Percentiles rank a stretch among this genome's conserved stretches.
Evolutionary conservation across 2,329 filamentous ascomycete genomes (phyloP).

Genomic region (Talaromyces sp.): DNA sequence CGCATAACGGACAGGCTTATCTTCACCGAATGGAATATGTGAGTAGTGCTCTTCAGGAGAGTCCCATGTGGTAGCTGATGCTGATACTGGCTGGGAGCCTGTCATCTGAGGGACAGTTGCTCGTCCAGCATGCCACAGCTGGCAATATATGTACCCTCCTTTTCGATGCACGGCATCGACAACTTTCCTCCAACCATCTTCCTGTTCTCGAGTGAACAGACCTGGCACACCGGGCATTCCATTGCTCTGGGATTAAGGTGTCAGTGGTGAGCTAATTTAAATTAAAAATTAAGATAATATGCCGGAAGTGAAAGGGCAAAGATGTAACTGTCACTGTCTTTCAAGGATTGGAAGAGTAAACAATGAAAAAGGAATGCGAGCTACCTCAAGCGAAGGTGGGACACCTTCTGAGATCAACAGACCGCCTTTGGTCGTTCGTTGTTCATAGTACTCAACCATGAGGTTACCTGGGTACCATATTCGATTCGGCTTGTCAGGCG

Average conservation of each 20-base stretch:
- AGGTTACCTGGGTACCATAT: conserved; percentile 46
- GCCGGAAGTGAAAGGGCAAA: no score
- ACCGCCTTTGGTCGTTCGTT: conserved; percentile 34
- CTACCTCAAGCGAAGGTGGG: conserved; percentile 36
- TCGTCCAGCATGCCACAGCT: conserved; percentile 45
- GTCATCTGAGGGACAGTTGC: conserved; percentile 40
- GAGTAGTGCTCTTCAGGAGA: conserved; percentile 40
- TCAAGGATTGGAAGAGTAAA: not conserved
- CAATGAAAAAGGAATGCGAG: not conserved
- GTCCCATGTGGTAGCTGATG: conserved; percentile 45
- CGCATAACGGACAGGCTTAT: conserved; percentile 33
- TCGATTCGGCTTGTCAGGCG: conserved; percentile 44
- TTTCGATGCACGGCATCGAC: conserved; percentile 49
- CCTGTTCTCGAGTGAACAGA: conserved; percentile 36
- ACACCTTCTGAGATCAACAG: conserved; percentile 35
- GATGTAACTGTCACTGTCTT: no score
- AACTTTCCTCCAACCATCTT: conserved; percentile 48
- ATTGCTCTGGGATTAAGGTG: conserved; percentile 27
- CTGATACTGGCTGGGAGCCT: conserved; percentile 32
- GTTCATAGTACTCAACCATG: conserved; percentile 36
- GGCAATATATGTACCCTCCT: conserved; percentile 44
- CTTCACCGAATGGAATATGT: conserved; percentile 34
- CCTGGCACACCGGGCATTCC: conserved; percentile 35
- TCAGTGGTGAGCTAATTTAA: not conserved
- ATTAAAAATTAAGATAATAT: no score